Conservation (phyloP, 805 yeast species). For the Cyberlindnera mrakii region DNA sequence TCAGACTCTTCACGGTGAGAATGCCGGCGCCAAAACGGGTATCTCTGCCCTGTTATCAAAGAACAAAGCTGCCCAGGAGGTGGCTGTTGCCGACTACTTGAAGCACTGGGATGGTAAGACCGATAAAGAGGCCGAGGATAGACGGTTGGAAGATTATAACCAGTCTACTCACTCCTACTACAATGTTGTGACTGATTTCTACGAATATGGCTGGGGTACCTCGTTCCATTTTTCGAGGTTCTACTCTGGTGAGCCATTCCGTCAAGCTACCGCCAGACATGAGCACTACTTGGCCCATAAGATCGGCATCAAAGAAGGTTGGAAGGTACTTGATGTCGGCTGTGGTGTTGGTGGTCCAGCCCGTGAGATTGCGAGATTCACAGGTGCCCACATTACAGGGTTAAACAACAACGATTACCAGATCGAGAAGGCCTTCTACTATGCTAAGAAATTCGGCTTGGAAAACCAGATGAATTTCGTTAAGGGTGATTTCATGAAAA, state of each 20-base stretch:
- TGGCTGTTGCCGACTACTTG: constrained; percentile 85
- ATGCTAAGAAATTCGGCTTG: constrained; percentile 61
- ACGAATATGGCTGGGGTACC: constrained; percentile 99
- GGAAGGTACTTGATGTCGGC: constrained; percentile 94
- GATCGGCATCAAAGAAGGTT: constrained; percentile 71
- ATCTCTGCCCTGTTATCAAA: constrained; percentile 71
- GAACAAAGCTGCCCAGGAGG: constrained; percentile 70
- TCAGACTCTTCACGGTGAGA: constrained; percentile 79
- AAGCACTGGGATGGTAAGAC: constrained; percentile 97
- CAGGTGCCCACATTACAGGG: constrained; percentile 82
- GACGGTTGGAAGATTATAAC: constrained; percentile 80
- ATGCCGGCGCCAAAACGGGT: constrained; percentile 59
- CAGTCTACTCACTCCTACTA: constrained; percentile 91
- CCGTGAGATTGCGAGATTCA: constrained; percentile 88
- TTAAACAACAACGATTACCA: constrained; percentile 96
- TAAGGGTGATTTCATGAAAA: constrained; percentile 98
- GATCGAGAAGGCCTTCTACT: constrained; percentile 82
- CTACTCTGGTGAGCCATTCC: constrained; percentile 88
- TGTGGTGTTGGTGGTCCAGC: constrained; percentile 99
- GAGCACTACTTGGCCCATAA: constrained; percentile 90
- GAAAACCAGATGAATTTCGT: constrained; percentile 75
- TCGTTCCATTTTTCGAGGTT: constrained; percentile 96
- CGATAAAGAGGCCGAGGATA: constrained; percentile 60
- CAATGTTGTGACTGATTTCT: constrained; percentile 94
- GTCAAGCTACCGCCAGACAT: constrained; percentile 94